Conservation (phyloP, 306 rosid species). For the Chamaecrista fasciculata region DNA sequence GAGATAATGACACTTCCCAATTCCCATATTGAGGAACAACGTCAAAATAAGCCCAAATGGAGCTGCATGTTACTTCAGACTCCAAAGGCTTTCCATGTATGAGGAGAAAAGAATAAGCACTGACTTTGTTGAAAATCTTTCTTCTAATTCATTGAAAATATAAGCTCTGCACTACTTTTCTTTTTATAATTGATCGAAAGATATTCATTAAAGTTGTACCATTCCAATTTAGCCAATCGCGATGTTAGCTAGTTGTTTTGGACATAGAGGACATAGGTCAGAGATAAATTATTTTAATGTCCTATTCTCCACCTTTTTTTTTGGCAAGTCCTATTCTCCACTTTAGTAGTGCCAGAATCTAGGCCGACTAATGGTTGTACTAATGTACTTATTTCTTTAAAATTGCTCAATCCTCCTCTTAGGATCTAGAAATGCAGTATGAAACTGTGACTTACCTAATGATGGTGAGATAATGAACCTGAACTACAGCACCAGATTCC, state of each 20-base stretch:
- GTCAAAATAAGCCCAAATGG: background rate
- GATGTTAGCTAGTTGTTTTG: background rate
- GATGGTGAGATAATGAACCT: background rate
- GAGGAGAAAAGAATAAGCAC: background rate
- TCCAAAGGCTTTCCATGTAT: background rate
- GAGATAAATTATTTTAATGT: background rate
- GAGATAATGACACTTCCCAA: background rate
- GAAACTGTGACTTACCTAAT: background rate
- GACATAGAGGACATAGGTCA: background rate
- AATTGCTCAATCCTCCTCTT: background rate
- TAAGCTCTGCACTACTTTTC: background rate
- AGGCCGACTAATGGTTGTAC: background rate
- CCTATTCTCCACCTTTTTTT: background rate
- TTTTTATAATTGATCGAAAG: background rate
- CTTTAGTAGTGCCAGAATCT: background rate
- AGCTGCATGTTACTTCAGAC: background rate
- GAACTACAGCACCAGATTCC: slow-evolving; percentile 1
- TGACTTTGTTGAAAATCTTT: background rate
- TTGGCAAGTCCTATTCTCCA: no score
- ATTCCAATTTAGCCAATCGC: background rate
- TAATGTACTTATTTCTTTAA: background rate
- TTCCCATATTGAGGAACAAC: background rate
- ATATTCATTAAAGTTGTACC: background rate
- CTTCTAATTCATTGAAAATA: background rate
- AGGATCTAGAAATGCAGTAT: background rate